Evolutionary conservation across 1,139 yeast species (phyloP).

Genomic region (Wickerhamomyces sp.): DNA sequence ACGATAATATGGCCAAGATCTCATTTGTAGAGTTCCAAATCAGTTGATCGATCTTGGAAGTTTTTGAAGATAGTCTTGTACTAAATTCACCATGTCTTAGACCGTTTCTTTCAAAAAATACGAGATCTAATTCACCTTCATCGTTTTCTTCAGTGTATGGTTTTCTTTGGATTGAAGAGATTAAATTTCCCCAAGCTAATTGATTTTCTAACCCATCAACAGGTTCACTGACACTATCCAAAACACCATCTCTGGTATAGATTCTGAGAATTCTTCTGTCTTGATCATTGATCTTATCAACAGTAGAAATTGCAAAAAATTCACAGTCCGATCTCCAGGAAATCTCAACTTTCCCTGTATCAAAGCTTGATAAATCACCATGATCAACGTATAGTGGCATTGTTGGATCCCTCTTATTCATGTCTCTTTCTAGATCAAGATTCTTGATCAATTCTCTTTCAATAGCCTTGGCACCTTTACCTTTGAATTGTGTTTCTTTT

Average conservation of each 20-base stretch:
- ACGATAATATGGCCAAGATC: slow-evolving; percentile 61
- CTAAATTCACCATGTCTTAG: slow-evolving; percentile 84
- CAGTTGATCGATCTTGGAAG: slow-evolving; percentile 41
- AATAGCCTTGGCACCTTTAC: slow-evolving; percentile 82
- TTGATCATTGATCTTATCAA: slow-evolving; percentile 41
- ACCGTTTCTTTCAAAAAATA: slow-evolving; percentile 92
- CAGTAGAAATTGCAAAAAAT: slow-evolving; percentile 62
- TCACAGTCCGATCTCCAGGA: slow-evolving; percentile 98
- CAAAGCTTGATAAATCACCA: slow-evolving; percentile 58
- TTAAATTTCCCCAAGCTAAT: slow-evolving; percentile 84
- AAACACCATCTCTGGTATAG: slow-evolving; percentile 69
- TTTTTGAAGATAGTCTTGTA: slow-evolving; percentile 54
- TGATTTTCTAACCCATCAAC: slow-evolving; percentile 73
- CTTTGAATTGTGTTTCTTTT: slow-evolving; percentile 93
- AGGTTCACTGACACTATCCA: slow-evolving; percentile 88
- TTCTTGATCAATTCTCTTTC: slow-evolving; percentile 59
- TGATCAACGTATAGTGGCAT: slow-evolving; percentile 67
- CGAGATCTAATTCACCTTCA: slow-evolving; percentile 38
- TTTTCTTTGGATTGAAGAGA: slow-evolving; percentile 74
- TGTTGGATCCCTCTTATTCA: slow-evolving; percentile 83
- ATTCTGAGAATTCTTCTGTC: slow-evolving; percentile 80
- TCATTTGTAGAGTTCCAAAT: slow-evolving; percentile 86
- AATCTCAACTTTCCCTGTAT: slow-evolving; percentile 40
- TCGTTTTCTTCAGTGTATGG: slow-evolving; percentile 25
- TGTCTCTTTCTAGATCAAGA: slow-evolving; percentile 62